Evolutionary conservation across 768 basidiomycete species (phyloP).

Genomic region (Macrolepiota fuliginosa): DNA sequence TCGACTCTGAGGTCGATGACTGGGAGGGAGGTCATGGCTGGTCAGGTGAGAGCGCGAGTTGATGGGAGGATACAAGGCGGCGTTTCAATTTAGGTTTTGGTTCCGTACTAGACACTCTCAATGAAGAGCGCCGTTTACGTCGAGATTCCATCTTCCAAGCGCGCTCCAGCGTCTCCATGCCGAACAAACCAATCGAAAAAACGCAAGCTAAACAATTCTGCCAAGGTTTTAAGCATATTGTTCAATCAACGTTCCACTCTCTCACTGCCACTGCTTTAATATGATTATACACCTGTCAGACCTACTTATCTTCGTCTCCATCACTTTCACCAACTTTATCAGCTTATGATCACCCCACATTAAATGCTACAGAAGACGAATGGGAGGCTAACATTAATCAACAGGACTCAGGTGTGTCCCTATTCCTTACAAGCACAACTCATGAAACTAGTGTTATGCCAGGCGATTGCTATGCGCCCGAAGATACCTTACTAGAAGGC

Average conservation of each 20-base stretch:
- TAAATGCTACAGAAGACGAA: not conserved
- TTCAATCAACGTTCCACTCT: not conserved
- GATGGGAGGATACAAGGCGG: constrained; percentile 16
- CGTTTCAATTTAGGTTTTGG: constrained; percentile 32
- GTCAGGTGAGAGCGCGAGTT: constrained; percentile 23
- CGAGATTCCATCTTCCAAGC: not conserved
- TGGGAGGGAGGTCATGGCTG: constrained; percentile 59
- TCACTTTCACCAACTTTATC: constrained; percentile 23
- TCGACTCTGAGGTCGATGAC: constrained; percentile 57
- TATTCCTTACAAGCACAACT: not conserved
- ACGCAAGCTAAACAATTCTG: not conserved
- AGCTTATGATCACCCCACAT: constrained; percentile 8
- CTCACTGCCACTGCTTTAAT: not conserved
- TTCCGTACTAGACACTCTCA: constrained; percentile 3
- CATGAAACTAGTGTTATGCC: constrained; percentile 12
- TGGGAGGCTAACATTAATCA: not conserved
- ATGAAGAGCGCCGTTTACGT: constrained; percentile 4
- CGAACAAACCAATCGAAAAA: not conserved
- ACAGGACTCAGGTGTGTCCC: not conserved
- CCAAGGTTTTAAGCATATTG: constrained; percentile 8
- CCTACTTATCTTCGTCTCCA: not conserved
- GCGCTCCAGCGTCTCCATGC: not conserved
- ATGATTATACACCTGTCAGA: constrained; percentile 1
- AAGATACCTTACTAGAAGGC: constrained; percentile 40
- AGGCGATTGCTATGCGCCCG: constrained; percentile 25